Percentiles rank a stretch among this genome's conserved stretches.
Conservation (phyloP, 2,329 filamentous ascomycete species). For the Alternaria ethzedia region DNA sequence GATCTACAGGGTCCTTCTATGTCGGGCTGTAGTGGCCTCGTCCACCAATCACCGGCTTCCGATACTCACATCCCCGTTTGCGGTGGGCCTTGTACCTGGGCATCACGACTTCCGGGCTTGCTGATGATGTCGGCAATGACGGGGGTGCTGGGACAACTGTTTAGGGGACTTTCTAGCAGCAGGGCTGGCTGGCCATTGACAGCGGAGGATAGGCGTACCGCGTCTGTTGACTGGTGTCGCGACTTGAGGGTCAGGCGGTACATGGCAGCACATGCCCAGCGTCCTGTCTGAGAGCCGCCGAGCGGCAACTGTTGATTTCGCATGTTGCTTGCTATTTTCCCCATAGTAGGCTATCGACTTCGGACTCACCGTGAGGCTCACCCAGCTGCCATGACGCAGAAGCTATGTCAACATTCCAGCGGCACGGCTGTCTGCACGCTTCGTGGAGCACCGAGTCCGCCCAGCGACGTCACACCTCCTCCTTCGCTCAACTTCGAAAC, state of each 20-base stretch:
- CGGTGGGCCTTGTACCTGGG: not conserved
- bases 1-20: conserved; percentile 45
- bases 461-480: conserved; percentile 10
- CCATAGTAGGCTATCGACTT: not conserved
- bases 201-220: not conserved
- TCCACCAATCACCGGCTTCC: conserved; percentile 15
- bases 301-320: not conserved
- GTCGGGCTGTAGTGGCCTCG: not conserved
- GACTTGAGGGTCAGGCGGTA: not conserved
- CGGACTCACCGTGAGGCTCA: not conserved
- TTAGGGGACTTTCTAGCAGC: conserved; percentile 22
- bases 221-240: conserved; percentile 9
- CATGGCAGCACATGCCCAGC: not conserved
- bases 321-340: not conserved
- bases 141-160: conserved; percentile 14
- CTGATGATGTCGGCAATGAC: conserved; percentile 26
- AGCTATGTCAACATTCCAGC: not conserved
- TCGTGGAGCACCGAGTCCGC: not conserved
- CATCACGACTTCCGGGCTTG: conserved; percentile 2
- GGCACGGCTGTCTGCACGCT: not conserved
- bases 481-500: conserved; percentile 2
- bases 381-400: conserved; percentile 2
- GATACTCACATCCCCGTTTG: conserved; percentile 20
- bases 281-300: conserved; percentile 1
- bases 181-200: conserved; percentile 11